Percentiles rank a stretch among this genome's conserved stretches.
Conservation (phyloP, 2,329 filamentous ascomycete species). For the Domatiomyces catenatus region DNA sequence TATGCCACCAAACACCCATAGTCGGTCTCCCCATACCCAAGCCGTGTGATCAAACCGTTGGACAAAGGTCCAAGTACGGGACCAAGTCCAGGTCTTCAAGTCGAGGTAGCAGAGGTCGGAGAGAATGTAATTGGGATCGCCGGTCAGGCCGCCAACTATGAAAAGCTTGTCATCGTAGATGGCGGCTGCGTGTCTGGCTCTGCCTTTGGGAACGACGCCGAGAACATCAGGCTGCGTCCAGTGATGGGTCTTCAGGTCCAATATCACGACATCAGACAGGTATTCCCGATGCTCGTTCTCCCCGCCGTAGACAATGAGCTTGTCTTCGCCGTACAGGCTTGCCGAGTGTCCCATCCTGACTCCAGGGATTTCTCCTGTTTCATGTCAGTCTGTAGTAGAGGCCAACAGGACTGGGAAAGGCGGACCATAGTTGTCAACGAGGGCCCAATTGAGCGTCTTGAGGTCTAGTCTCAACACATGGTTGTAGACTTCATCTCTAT, state of each 20-base stretch:
- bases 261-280: conserved; percentile 87
- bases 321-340: conserved; percentile 82
- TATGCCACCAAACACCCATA: conserved; percentile 93
- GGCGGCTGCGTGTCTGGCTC: conserved; percentile 83
- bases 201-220: conserved; percentile 72
- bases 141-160: conserved; percentile 87
- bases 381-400: not conserved
- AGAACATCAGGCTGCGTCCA: conserved; percentile 87
- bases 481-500: conserved; percentile 80
- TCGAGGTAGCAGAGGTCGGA: conserved; percentile 96
- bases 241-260: conserved; percentile 83
- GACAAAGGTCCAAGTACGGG: conserved; percentile 86
- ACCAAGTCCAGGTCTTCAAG: conserved; percentile 96
- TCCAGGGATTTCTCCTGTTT: conserved; percentile 8
- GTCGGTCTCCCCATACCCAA: conserved; percentile 79
- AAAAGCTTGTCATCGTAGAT: conserved; percentile 95
- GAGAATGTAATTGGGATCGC: conserved; percentile 77
- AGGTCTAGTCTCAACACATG: conserved; percentile 85
- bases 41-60: conserved; percentile 88
- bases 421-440: conserved; percentile 81
- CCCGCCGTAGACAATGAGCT: conserved; percentile 91
- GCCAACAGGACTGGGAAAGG: conserved; percentile 77
- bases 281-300: conserved; percentile 97
- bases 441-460: conserved; percentile 74
- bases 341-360: conserved; percentile 64